A percentile compares a stretch with the other conserved stretches of the same genome.
Conservation (phyloP, 176 grass and related monocot genomes). For the Elaeis guineensis region DNA sequence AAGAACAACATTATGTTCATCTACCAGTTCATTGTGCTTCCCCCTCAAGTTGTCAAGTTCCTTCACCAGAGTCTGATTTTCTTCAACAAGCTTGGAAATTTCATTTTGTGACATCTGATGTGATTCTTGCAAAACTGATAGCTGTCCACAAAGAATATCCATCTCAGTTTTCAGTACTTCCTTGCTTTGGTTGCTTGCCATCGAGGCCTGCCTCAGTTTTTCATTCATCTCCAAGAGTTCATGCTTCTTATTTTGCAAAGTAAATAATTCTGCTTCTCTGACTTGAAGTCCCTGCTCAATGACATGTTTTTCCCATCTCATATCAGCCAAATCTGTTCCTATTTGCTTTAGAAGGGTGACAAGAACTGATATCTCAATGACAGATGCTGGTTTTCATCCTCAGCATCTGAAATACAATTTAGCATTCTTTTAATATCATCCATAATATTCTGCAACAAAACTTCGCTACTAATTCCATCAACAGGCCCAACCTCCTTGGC, state of each 20-base stretch:
- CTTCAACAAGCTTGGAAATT: slow-evolving; percentile 29
- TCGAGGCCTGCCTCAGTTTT: slow-evolving; percentile 38
- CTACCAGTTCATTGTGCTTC: slow-evolving; percentile 37
- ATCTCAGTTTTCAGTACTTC: slow-evolving; percentile 44
- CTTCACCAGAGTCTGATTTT: slow-evolving; percentile 34
- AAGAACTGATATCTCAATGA: slow-evolving; percentile 52
- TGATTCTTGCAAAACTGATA: slow-evolving; percentile 28
- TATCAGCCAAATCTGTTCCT: slow-evolving; percentile 46
- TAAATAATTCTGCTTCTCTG: slow-evolving; percentile 24
- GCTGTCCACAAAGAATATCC: slow-evolving; percentile 29
- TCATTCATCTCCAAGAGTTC: slow-evolving; percentile 35
- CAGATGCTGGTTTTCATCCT: slow-evolving; percentile 49
- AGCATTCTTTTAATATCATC: slow-evolving; percentile 44
- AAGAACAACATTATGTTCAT: slow-evolving; percentile 30
- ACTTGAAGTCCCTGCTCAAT: slow-evolving; percentile 45
- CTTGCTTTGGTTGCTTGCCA: slow-evolving; percentile 38
- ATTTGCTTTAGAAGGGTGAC: slow-evolving; percentile 53
- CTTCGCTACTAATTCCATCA: slow-evolving; percentile 44
- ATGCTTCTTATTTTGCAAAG: slow-evolving; percentile 34
- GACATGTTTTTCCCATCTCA: slow-evolving; percentile 44
- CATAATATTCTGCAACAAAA: slow-evolving; percentile 45
- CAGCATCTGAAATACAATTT: slow-evolving; percentile 42
- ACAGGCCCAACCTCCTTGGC: slow-evolving; percentile 33
- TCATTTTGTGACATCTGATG: slow-evolving; percentile 34
- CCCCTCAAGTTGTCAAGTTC: slow-evolving; percentile 38